Base-by-base conservation (phyloP, 2,329 filamentous ascomycete species). In the Cordyceps militaris region DNA sequence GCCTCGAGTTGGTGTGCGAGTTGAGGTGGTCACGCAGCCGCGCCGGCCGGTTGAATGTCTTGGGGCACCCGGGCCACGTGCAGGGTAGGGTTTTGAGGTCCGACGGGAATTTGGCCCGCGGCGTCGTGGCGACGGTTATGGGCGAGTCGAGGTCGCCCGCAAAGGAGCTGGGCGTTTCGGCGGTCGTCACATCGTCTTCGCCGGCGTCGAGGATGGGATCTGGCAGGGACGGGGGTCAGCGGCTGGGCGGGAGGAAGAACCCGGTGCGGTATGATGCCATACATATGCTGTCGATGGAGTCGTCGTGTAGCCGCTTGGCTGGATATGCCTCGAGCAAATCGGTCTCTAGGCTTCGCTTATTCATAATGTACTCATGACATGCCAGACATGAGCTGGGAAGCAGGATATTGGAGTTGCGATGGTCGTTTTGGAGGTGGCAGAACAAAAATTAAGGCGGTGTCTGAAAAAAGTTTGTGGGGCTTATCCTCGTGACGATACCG, bases 11-110 rank as follows among this genome's bases (percentile, higher is more conserved):
- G 55, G 84, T 93, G 70, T 97, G 93, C 1, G 88, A 91, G 62
- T 91, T 82, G 24, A 93, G 74, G 67, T 97, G 93, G 59, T 89
- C 85, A 60, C 87, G 79, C 4, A 97, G 79, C 28, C 90, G 84
- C 34, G 88, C 88, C 1, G 91, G 91, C 3, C 93, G 86, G 70
- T 96, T 96, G 77, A 94, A 97, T 7, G 86, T 85, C 73, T 95
- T 95, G 59, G 76, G 74, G 69, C 93, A 97, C 62, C 79, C 82
- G 11, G 86, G 81, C 69, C 84, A 86, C 1, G 87, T 84, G 73
- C 93, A 97, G 56, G 77, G 75, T 62, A 91, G 86, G 5, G 84
- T 91, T 76, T 95, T 96, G 59, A 84, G 78, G 68, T 83, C 89
- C 43, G 85, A 89, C 3, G 86, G 86, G 61, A 83, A 84, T 59